Percentiles rank a stretch among this genome's conserved stretches.
These are phyloP conservation scores for Astrephomene gubernaculifera DNA, from an alignment of 139 green algal genomes.

Conservation along the genomic window DNA sequence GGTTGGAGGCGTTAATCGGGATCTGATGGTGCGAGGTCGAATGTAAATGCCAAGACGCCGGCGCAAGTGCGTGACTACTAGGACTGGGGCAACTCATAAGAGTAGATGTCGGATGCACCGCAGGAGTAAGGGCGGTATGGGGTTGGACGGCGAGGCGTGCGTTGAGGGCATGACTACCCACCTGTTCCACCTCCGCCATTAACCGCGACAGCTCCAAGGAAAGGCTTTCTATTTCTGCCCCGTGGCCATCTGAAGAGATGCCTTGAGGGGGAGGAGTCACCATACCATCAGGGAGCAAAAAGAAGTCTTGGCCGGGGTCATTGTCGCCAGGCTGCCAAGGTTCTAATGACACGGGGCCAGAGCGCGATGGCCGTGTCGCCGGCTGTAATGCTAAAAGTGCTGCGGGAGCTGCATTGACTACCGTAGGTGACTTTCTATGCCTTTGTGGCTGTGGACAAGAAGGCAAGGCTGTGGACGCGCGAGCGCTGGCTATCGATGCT, in stretches of 20 bases:
- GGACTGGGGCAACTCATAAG: too few relatives aligned
- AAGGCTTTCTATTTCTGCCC: background rate
- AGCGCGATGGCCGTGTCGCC: background rate
- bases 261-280: background rate
- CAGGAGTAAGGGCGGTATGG: too few relatives aligned
- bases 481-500: background rate
- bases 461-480: background rate
- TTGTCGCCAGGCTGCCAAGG: background rate
- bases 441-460: background rate
- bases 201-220: background rate
- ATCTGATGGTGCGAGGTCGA: too few relatives aligned
- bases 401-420: background rate
- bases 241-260: background rate
- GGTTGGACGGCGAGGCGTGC: too few relatives aligned
- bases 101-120: too few relatives aligned
- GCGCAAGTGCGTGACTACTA: too few relatives aligned
- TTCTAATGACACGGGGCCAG: background rate
- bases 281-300: too few relatives aligned
- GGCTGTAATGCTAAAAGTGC: background rate
- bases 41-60: too few relatives aligned
- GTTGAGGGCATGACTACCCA: too few relatives aligned
- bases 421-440: background rate
- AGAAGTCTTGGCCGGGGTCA: too few relatives aligned
- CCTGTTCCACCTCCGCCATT: slow-evolving; percentile 1
- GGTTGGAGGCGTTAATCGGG: too few relatives aligned